Conservation (phyloP, 805 yeast genomes). For the Monosporozyma siamensis region DNA sequence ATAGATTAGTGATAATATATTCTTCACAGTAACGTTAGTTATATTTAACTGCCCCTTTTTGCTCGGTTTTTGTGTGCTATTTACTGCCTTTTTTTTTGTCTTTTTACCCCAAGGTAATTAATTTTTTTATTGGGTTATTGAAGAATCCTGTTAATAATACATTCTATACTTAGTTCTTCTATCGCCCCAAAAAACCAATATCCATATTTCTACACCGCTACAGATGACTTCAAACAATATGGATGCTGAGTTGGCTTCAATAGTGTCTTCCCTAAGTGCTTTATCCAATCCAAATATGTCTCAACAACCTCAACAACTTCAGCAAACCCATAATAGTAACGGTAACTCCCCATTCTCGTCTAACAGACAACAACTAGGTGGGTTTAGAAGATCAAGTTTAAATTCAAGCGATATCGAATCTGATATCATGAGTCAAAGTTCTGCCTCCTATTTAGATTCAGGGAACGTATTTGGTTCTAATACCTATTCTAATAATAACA, state of each 20-base stretch:
- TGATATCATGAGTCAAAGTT: slow-evolving; percentile 11
- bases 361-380: slow-evolving; percentile 18
- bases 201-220: slow-evolving; percentile 3
- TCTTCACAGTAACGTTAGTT: no score
- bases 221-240: slow-evolving; percentile 11
- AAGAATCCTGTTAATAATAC: no score
- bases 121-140: no score
- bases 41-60: no score
- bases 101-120: no score
- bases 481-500: slow-evolving; percentile 15
- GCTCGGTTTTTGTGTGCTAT: no score
- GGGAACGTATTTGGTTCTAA: not conserved
- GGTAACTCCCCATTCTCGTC: not conserved
- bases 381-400: slow-evolving; percentile 27
- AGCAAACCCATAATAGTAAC: slow-evolving; percentile 4
- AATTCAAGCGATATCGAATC: slow-evolving; percentile 20
- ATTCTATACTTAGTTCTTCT: no score
- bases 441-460: not conserved
- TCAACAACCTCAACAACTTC: not conserved
- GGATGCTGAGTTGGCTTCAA: slow-evolving; percentile 29
- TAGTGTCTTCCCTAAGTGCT: slow-evolving; percentile 31
- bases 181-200: no score
- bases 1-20: no score
- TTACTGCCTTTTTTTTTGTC: no score
- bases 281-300: slow-evolving; percentile 17